Base-by-base conservation (phyloP, 768 basidiomycete genomes). In the Fistulinella prunicolor region DNA sequence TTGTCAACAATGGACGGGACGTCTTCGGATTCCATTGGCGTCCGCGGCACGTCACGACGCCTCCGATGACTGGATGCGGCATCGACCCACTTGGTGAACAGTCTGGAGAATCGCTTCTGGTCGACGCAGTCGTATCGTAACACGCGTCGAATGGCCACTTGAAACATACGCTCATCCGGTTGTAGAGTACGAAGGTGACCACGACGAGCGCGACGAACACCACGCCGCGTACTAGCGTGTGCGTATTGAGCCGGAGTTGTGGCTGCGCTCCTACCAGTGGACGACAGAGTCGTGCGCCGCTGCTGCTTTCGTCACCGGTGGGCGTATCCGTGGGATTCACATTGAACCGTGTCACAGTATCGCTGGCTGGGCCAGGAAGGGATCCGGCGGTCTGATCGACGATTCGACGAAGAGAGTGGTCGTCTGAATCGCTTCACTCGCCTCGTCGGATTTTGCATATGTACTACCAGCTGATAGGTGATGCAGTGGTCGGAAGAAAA, bases 61-160 rank as follows among this genome's bases (percentile, higher is more conserved):
- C n/a, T n/a, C n/a, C n/a, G n/a, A n/a, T n/a, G n/a, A n/a, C n/a
- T n/a, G n/a, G n/a, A n/a, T n/a, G n/a, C n/a, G n/a, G n/a, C n/a
- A n/a, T 62, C 58, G 10, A 68, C 52, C 77, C 76, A 74, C 16
- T 61, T 61, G 23, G 62, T 46, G 50, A 81, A 79, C 24, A 57
- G 53, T 17, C n/a, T n/a, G n/a, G n/a, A n/a, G n/a, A n/a, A n/a
- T 30, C 21, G 13, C 9, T 23, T 12, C 10, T 13, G 9, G 41
- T 28, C 46, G 63, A 50, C 35, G 34, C 55, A 41, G 53, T 64
- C 36, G 62, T 46, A 50, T 76, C 72, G 51, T 82, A 84, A 64
- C 82, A 84, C 8, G 66, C 66, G 3, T 63, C 65, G 51, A 83
- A 78, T 2, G 69, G 64, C 72, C 71, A 75, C 42, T 67, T 62